These are phyloP conservation scores for Colletotrichum sp. DNA, from an alignment of 2,329 filamentous ascomycete species.

Conservation along the genomic window DNA sequence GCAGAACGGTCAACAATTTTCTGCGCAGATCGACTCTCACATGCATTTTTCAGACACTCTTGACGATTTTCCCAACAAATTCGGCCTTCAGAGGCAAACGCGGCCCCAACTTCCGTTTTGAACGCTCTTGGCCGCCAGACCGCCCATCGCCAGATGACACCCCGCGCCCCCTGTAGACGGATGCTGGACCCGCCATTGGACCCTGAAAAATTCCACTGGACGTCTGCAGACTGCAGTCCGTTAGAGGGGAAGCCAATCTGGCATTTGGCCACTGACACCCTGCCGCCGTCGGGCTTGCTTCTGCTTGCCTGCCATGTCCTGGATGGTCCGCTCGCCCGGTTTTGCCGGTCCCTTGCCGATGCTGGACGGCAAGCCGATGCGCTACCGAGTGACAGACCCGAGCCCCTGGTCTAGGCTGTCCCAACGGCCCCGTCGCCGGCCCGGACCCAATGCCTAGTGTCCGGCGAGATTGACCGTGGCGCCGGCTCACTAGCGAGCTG, in stretches of 20 bases:
- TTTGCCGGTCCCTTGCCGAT: background rate
- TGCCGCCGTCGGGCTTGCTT: background rate
- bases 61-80: conserved; percentile 16
- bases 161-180: background rate
- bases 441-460: background rate
- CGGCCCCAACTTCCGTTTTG: conserved; percentile 20
- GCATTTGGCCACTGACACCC: conserved; percentile 16
- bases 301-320: background rate
- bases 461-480: background rate
- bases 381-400: background rate
- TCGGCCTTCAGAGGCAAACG: conserved; percentile 13
- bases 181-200: conserved; percentile 9
- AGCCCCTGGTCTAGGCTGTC: background rate
- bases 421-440: background rate
- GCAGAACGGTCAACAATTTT: conserved; percentile 12
- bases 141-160: conserved; percentile 20
- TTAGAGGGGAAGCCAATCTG: conserved; percentile 4
- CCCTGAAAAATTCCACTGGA: conserved; percentile 6
- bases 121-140: conserved; percentile 21
- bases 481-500: background rate
- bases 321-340: background rate
- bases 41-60: background rate
- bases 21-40: conserved; percentile 14
- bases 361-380: background rate
- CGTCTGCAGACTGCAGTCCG: conserved; percentile 11